phyloP scores from a whole-genome alignment of 2,329 filamentous ascomycete genomes.

The Ramichloridium luteum region DNA sequence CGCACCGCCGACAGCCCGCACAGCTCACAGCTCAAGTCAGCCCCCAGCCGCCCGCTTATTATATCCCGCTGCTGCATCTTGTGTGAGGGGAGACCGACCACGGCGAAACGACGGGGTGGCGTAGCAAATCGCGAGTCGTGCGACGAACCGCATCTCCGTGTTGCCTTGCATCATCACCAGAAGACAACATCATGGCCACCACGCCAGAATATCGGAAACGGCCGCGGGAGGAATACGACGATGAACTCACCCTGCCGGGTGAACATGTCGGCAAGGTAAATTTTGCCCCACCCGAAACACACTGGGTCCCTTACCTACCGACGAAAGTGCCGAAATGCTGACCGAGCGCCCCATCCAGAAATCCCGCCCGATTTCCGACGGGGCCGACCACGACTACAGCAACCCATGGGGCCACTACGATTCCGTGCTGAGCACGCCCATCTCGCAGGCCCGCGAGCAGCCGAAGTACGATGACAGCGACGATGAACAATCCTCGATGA shows the following conservation, averaged over 20 bases:
- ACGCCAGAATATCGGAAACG: constrained; percentile 1
- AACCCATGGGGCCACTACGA: constrained; percentile 14
- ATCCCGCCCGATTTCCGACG: constrained; percentile 11
- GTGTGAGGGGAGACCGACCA: no score
- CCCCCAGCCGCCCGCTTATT: no score
- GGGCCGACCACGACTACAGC: constrained; percentile 7
- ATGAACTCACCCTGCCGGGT: constrained; percentile 1
- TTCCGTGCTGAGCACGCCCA: constrained; percentile 20
- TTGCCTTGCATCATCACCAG: no score
- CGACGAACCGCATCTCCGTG: no score
- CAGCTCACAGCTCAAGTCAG: no score
- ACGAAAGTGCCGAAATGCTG: no score
- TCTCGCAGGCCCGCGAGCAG: constrained; percentile 11
- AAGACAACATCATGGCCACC: neutral
- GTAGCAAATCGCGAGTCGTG: no score
- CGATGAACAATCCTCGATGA: constrained; percentile 21
- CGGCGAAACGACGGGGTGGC: no score
- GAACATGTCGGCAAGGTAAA: constrained; percentile 12
- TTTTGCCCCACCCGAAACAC: neutral
- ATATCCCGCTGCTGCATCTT: no score
- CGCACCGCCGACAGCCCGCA: no score
- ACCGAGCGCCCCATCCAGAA: constrained; percentile 7
- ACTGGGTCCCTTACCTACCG: neutral
- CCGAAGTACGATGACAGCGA: constrained; percentile 21
- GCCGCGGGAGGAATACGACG: neutral